phyloP scores from a whole-genome alignment of 1,139 yeast species.

The Nakaseomyces uthaithaninus region DNA sequence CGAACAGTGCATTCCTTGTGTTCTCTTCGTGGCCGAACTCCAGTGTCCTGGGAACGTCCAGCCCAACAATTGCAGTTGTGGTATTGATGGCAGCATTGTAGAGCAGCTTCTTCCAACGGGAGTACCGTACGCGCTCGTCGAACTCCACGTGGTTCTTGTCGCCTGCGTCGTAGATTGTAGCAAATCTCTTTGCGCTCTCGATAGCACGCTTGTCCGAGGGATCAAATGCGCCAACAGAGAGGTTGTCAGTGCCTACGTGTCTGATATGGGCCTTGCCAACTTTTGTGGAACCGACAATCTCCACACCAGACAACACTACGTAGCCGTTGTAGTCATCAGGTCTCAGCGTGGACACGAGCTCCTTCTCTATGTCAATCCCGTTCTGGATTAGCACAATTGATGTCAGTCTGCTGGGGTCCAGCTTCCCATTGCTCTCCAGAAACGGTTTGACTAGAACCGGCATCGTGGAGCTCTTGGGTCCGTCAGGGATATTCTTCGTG shows the following conservation, averaged over 20 bases:
- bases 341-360: slow-evolving; percentile 31
- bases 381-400: slow-evolving; percentile 48
- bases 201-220: slow-evolving; percentile 19
- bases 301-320: slow-evolving; percentile 44
- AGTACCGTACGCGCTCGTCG: slow-evolving; percentile 41
- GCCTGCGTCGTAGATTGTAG: slow-evolving; percentile 36
- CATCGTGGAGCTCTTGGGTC: slow-evolving; percentile 34
- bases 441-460: slow-evolving; percentile 44
- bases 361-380: slow-evolving; percentile 50
- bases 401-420: slow-evolving; percentile 25
- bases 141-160: slow-evolving; percentile 30
- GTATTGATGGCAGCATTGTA: slow-evolving; percentile 52
- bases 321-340: slow-evolving; percentile 35
- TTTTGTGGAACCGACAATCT: slow-evolving; percentile 39
- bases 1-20: slow-evolving; percentile 37
- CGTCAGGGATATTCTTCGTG: slow-evolving; percentile 53
- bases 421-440: slow-evolving; percentile 27
- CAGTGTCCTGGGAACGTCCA: slow-evolving; percentile 40
- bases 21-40: slow-evolving; percentile 35
- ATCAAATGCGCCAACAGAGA: slow-evolving; percentile 42
- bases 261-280: slow-evolving; percentile 25
- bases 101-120: slow-evolving; percentile 52
- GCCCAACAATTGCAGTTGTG: slow-evolving; percentile 43
- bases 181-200: slow-evolving; percentile 33
- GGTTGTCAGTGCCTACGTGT: slow-evolving; percentile 30